phyloP scores from a whole-genome alignment of 176 grass and related monocot species.

The Eleusine indica region DNA sequence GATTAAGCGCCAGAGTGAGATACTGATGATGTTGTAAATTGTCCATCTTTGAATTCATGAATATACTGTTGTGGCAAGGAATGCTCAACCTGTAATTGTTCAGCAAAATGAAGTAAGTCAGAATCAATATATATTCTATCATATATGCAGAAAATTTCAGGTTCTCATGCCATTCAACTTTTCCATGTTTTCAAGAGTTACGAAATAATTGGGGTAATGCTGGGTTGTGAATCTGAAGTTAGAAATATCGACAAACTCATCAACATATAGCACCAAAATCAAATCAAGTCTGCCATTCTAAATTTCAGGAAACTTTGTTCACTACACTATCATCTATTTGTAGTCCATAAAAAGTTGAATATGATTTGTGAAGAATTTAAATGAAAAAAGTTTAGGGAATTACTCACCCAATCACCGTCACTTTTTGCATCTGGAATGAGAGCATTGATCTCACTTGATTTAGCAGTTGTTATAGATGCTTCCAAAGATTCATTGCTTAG shows the following conservation, averaged over 20 bases:
- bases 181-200: background rate
- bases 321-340: background rate
- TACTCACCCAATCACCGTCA: slow-evolving; percentile 52
- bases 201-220: background rate
- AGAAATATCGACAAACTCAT: too few relatives aligned
- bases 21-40: slow-evolving; percentile 47
- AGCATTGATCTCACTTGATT: slow-evolving; percentile 74
- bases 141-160: background rate
- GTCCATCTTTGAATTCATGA: slow-evolving; percentile 45
- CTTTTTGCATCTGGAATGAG: slow-evolving; percentile 52
- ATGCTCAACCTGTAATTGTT: slow-evolving; percentile 45
- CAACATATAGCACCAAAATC: background rate
- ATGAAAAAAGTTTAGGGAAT: background rate
- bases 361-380: background rate
- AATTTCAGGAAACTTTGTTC: background rate
- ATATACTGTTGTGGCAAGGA: slow-evolving; percentile 57
- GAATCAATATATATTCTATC: background rate
- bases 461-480: slow-evolving; percentile 62
- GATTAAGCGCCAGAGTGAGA: slow-evolving; percentile 48
- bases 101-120: background rate
- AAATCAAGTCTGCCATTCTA: background rate
- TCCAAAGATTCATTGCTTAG: slow-evolving; percentile 54
- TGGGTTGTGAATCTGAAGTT: too few relatives aligned
- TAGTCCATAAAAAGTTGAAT: background rate
- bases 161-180: background rate